Base-by-base conservation (phyloP, 2,329 filamentous ascomycete species). In the Cryphonectria naterciae region DNA sequence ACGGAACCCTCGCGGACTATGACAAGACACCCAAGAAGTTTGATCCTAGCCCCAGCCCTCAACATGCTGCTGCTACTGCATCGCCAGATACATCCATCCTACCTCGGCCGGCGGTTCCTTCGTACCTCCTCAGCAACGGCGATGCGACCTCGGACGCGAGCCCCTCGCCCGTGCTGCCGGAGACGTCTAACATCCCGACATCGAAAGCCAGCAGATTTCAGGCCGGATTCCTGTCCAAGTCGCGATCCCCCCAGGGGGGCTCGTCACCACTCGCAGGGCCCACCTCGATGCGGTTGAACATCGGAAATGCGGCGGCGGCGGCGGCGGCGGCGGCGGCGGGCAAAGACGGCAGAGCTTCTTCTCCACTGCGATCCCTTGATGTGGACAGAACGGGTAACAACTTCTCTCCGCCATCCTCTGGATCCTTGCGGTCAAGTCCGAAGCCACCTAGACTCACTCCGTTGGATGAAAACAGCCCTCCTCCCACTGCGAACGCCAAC, bases 1-100 rank as follows among this genome's bases (percentile, higher is more conserved):
- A 95, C 67, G 95, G 94, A 35, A 91, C 91, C 0, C 83, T 98
- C 69, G 94, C 93, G 15, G 96, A 98, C 78, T 98, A 95, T 78
- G 93, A 95, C 77, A 93, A 94, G 81, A 98, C 95, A 2, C 95
- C 96, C 0, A 88, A 94, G 79, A 92, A 91, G 77, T 80, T 87
- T 11, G 84, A 88, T 22, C 84, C 85, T 2, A 87, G 0, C 88
- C 89, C 8, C 87, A 90, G 65, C n/a, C 19, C 66, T 80, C 81
- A 63, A 73, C 73, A 56, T 19, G 58, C 67, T 17, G 72, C 46
- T 49, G 46, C 46, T 13, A 72, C 73, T 32, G 58, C 69, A 35
- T 88, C 87, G 22, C 86, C 87, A 0, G 82, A 85, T 56, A 86
- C 89, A 39, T 80, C 85, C 2, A 75, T 81, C 17, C 78, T 81